Conservation (phyloP, 208 protist genomes). For the Angomonas deanei region DNA sequence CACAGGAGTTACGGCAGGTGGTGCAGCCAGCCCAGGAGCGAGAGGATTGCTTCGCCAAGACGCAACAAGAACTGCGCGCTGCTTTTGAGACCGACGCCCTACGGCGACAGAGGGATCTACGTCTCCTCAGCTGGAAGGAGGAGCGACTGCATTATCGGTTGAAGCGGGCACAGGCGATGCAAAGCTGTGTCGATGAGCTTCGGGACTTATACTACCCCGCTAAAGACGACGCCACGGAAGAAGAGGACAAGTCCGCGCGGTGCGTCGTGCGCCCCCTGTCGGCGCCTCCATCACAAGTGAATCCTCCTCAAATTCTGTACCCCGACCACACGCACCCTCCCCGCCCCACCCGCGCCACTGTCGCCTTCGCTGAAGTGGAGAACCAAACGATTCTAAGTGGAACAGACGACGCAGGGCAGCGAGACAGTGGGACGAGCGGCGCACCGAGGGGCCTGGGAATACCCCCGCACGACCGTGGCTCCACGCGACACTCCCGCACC, state of each 20-base stretch:
- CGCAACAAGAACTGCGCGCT: constrained; percentile 18
- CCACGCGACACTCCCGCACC: neutral
- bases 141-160: constrained; percentile 42
- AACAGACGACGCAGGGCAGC: too few species aligned
- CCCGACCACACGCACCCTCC: neutral
- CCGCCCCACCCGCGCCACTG: neutral
- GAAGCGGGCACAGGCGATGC: constrained; percentile 35
- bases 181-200: constrained; percentile 40
- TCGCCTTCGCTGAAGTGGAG: neutral
- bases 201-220: constrained; percentile 18
- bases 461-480: too few species aligned
- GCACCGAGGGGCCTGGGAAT: too few species aligned
- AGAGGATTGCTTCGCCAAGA: constrained; percentile 18
- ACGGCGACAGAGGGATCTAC: constrained; percentile 18
- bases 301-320: constrained; percentile 17
- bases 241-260: neutral
- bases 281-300: neutral
- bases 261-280: neutral
- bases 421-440: too few species aligned
- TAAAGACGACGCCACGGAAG: neutral
- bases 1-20: constrained; percentile 46
- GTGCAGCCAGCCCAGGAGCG: constrained; percentile 14
- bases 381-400: neutral
- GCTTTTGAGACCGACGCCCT: constrained; percentile 32
- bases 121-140: constrained; percentile 55